phyloP scores from a whole-genome alignment of 371 early-diverging fungal genomes.

The Rhizopus arrhizus region DNA sequence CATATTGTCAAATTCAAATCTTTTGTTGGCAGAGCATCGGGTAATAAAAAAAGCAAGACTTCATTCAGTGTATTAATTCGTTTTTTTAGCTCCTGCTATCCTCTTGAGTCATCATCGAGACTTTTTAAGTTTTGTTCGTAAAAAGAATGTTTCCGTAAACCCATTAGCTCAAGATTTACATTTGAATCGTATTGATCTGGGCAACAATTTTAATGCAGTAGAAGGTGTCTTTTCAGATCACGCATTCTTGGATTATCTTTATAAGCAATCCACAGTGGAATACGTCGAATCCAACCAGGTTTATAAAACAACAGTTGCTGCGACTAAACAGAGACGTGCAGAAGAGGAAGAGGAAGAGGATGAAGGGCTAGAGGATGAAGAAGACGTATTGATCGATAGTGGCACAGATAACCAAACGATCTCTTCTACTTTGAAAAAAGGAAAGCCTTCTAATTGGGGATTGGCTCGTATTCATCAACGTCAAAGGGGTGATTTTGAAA shows the following conservation, averaged over 20 bases:
- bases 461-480: slow-evolving; percentile 58
- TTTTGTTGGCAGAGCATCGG: slow-evolving; percentile 8
- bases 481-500: slow-evolving; percentile 26
- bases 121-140: slow-evolving; percentile 18
- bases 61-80: neutral
- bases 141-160: slow-evolving; percentile 3
- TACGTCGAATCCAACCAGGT: slow-evolving; percentile 57
- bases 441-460: slow-evolving; percentile 58
- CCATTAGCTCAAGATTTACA: slow-evolving; percentile 12
- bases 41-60: slow-evolving; percentile 10
- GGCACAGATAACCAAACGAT: neutral
- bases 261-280: slow-evolving; percentile 38
- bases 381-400: neutral
- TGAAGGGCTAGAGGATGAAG: neutral
- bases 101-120: slow-evolving; percentile 20
- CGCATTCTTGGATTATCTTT: slow-evolving; percentile 37
- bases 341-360: neutral
- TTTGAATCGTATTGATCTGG: slow-evolving; percentile 21
- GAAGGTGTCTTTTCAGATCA: slow-evolving; percentile 30
- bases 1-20: slow-evolving; percentile 31
- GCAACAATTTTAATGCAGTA: slow-evolving; percentile 19
- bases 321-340: neutral
- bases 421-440: slow-evolving; percentile 9
- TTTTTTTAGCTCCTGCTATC: slow-evolving; percentile 9
- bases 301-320: slow-evolving; percentile 25